Percentiles rank a stretch among this genome's conserved stretches.
These are phyloP conservation scores for Limnanthes douglasii DNA, from an alignment of 345 rosid genomes.

Conservation along the genomic window DNA sequence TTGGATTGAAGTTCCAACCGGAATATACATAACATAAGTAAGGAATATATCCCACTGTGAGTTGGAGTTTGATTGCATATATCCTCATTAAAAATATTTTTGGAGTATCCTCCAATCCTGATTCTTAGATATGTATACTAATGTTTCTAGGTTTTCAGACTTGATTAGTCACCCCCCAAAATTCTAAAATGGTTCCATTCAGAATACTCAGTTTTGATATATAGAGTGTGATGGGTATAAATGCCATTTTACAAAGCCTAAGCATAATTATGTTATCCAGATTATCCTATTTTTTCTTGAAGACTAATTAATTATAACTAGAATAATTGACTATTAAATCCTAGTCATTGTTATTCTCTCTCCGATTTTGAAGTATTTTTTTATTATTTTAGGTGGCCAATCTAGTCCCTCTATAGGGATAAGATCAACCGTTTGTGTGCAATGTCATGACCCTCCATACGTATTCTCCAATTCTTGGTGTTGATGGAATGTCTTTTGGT, in stretches of 20 bases:
- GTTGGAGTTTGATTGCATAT: constrained; percentile 89
- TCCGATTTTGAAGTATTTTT: constrained; percentile 7
- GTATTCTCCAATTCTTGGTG: constrained; percentile 87
- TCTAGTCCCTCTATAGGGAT: constrained; percentile 87
- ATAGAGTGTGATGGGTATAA: constrained; percentile 98
- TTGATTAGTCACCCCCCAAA: constrained; percentile 76
- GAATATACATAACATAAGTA: constrained; percentile 53
- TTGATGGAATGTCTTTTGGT: constrained; percentile 84
- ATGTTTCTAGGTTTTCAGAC: constrained; percentile 42
- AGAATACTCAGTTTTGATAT: constrained; percentile 94
- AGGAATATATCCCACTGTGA: constrained; percentile 67
- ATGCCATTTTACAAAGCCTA: constrained; percentile 98
- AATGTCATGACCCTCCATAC: constrained; percentile 96
- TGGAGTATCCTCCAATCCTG: too few relatives aligned
- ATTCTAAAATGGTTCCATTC: constrained; percentile 97
- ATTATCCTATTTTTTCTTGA: constrained; percentile 19
- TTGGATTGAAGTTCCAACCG: constrained; percentile 90
- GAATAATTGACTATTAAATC: constrained; percentile 4
- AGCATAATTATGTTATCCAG: constrained; percentile 97
- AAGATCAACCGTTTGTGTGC: constrained; percentile 68
- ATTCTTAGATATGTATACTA: too few relatives aligned
- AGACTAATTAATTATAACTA: too few relatives aligned
- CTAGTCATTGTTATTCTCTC: constrained; percentile 3
- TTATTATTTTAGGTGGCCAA: constrained; percentile 65
- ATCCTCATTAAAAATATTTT: constrained; percentile 27